Conservation (phyloP, 148 eudicot genomes). For the Silene uniflora region DNA sequence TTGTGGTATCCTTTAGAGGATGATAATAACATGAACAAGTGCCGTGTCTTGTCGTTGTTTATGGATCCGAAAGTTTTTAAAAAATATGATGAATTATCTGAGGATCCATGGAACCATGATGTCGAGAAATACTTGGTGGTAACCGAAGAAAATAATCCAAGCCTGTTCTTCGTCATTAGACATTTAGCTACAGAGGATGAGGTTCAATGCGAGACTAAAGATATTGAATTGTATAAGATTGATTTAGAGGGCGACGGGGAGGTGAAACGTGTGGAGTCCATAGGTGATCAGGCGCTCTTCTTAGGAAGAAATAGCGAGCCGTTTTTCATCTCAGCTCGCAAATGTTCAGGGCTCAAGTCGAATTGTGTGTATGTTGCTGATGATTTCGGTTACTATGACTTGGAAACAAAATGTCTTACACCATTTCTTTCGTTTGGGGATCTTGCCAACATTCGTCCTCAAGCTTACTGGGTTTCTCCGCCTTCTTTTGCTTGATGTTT, state of each 20-base stretch:
- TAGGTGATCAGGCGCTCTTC: too few relatives aligned
- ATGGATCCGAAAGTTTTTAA: neutral
- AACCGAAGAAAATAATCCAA: neutral
- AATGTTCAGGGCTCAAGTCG: neutral
- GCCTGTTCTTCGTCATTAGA: neutral
- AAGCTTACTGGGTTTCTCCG: too few relatives aligned
- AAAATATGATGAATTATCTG: neutral
- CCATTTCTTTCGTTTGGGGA: neutral
- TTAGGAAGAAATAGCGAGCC: too few relatives aligned
- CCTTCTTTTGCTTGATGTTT: too few relatives aligned
- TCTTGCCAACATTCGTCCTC: too few relatives aligned
- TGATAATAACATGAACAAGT: too few relatives aligned
- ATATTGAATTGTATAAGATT: too few relatives aligned
- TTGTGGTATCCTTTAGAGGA: neutral
- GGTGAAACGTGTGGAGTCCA: neutral
- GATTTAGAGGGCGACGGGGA: neutral
- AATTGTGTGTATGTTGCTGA: neutral
- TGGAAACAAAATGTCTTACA: neutral
- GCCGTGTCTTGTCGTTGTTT: neutral
- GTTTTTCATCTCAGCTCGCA: neutral
- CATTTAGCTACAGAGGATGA: neutral
- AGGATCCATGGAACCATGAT: neutral
- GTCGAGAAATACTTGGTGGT: neutral
- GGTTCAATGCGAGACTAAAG: neutral
- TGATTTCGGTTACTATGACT: too few relatives aligned